Evolutionary conservation across 805 yeast genomes (phyloP).

Genomic region (Metschnikowia cubensis): DNA sequence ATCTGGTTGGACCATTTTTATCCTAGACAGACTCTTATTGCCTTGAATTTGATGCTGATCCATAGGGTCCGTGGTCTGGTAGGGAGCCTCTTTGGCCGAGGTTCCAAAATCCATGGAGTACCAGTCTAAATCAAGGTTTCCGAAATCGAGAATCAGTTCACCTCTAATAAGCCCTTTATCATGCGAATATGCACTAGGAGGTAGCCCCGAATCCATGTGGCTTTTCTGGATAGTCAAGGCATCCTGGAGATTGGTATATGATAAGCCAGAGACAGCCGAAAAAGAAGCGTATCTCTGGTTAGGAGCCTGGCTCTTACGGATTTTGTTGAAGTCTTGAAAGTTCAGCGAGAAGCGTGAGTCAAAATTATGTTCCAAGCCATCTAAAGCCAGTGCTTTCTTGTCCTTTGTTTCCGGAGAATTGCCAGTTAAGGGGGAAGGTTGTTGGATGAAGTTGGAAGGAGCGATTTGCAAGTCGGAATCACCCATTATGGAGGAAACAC

Average conservation of each 20-base stretch:
- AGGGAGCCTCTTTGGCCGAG: neutral
- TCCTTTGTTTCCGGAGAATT: constrained; percentile 19
- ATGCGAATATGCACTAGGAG: constrained; percentile 30
- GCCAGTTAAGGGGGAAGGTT: constrained; percentile 23
- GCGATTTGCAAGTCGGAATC: constrained; percentile 12
- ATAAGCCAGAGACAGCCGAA: constrained; percentile 57
- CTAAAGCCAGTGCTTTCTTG: constrained; percentile 3
- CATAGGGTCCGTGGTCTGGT: neutral
- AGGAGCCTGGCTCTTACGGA: constrained; percentile 4
- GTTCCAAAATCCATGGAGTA: constrained; percentile 10
- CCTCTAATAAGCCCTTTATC: constrained; percentile 20
- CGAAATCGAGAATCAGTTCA: constrained; percentile 18
- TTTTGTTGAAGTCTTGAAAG: constrained; percentile 7
- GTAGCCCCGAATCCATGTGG: constrained; percentile 28
- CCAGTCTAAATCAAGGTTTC: constrained; percentile 27
- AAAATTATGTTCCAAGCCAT: constrained; percentile 6
- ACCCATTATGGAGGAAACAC: constrained; percentile 1
- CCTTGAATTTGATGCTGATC: neutral
- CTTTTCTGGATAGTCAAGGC: constrained; percentile 32
- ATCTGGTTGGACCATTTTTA: constrained; percentile 12
- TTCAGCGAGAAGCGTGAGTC: constrained; percentile 11
- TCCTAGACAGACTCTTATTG: neutral
- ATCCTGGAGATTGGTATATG: constrained; percentile 54
- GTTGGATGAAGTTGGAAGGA: constrained; percentile 17
- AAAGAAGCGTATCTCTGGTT: constrained; percentile 51